Conservation (phyloP, 2,329 filamentous ascomycete genomes). For the Scedosporium apiospermum region DNA sequence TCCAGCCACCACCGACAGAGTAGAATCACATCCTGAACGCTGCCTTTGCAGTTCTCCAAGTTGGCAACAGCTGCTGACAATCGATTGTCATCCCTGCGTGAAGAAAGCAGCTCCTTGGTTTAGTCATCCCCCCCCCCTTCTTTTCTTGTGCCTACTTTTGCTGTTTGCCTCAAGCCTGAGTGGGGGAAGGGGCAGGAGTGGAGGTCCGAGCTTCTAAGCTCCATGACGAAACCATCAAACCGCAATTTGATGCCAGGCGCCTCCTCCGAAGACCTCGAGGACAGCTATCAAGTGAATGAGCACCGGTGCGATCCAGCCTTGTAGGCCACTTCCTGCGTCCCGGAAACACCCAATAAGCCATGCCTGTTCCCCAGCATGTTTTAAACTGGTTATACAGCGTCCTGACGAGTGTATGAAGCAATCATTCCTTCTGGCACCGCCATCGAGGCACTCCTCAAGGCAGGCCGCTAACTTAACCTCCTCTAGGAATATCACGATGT, state of each 20-base stretch:
- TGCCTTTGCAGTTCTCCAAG: too few species aligned
- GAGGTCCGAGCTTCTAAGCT: not conserved
- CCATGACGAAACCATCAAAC: not conserved
- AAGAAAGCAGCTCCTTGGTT: too few species aligned
- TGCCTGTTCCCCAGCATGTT: constrained; percentile 78
- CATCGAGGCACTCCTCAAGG: constrained; percentile 8
- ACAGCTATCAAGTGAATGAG: not conserved
- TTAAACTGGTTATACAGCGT: constrained; percentile 95
- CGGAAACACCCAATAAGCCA: constrained; percentile 20
- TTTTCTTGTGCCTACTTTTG: too few species aligned
- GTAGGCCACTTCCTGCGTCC: not conserved
- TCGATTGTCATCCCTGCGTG: too few species aligned
- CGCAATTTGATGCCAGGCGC: too few species aligned
- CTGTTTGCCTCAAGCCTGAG: too few species aligned
- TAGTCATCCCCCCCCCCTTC: too few species aligned
- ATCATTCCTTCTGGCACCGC: not conserved
- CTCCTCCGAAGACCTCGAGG: not conserved
- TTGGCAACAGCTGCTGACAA: too few species aligned
- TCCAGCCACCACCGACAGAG: too few species aligned
- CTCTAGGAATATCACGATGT: constrained; percentile 83
- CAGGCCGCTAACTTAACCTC: constrained; percentile 7
- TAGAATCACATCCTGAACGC: too few species aligned
- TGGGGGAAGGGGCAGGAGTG: not conserved
- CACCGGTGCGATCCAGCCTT: not conserved
- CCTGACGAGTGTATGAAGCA: constrained; percentile 56